A percentile compares a stretch with the other conserved stretches of the same genome.
Conservation (phyloP, 1,139 yeast species). For the Suhomyces bolitotheri region DNA sequence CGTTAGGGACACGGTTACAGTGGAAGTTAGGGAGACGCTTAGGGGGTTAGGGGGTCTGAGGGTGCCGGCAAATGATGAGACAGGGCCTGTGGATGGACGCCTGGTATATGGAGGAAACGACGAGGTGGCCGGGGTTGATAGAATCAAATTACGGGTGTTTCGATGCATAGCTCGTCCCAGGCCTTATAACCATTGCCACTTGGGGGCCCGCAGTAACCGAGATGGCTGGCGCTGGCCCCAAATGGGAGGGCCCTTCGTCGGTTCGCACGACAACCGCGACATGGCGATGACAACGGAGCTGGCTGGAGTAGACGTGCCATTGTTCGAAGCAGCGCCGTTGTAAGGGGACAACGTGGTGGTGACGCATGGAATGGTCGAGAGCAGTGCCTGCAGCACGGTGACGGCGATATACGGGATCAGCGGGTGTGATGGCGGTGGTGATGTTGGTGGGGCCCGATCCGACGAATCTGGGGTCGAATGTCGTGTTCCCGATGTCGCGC, state of each 20-base stretch:
- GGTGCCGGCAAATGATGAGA: too few species aligned
- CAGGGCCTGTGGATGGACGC: too few species aligned
- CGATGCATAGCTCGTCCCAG: not conserved
- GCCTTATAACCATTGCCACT: not conserved
- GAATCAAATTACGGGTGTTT: too few species aligned
- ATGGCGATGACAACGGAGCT: not conserved
- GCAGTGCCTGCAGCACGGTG: not conserved
- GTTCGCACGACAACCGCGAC: not conserved
- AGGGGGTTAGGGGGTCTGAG: too few species aligned
- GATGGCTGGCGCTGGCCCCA: not conserved
- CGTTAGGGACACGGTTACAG: too few species aligned
- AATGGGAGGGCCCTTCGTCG: not conserved
- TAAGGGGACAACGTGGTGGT: not conserved
- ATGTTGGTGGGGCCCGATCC: too few species aligned
- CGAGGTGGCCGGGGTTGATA: too few species aligned
- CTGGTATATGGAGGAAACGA: not conserved
- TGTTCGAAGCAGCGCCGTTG: constrained; percentile 2
- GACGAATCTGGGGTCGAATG: too few species aligned
- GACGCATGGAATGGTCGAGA: not conserved
- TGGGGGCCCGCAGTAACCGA: not conserved
- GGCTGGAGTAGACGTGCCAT: not conserved
- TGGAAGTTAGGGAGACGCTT: too few species aligned
- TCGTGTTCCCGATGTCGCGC: too few species aligned
- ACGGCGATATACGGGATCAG: too few species aligned
- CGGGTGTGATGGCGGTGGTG: too few species aligned